A percentile compares a stretch with the other conserved stretches of the same genome.
Evolutionary conservation across 1,139 yeast genomes (phyloP).

Genomic region (Zygotorulaspora mrakii): DNA sequence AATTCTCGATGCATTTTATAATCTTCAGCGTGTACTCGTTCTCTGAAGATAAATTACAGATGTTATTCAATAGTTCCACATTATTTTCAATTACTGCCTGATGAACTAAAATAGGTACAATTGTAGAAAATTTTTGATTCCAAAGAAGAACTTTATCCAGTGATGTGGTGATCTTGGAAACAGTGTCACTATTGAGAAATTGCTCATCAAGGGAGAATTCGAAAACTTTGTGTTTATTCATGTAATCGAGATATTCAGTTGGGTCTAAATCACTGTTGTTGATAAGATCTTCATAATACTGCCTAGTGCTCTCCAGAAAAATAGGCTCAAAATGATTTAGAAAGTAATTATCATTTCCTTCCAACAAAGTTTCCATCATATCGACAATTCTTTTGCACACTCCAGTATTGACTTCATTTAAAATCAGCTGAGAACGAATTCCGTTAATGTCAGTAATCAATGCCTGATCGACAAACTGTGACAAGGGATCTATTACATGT

Average conservation of each 20-base stretch:
- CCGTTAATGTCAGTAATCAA: constrained; percentile 22
- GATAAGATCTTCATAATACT: constrained; percentile 50
- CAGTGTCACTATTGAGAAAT: constrained; percentile 27
- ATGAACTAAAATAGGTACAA: constrained; percentile 15
- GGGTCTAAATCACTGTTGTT: constrained; percentile 47
- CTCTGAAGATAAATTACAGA: constrained; percentile 23
- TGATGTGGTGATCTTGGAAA: constrained; percentile 20
- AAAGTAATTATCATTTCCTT: constrained; percentile 49
- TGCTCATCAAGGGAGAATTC: constrained; percentile 48
- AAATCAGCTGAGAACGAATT: constrained; percentile 27
- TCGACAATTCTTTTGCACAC: constrained; percentile 42
- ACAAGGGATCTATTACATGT: constrained; percentile 38
- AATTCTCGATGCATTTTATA: constrained; percentile 44
- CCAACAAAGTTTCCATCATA: constrained; percentile 64
- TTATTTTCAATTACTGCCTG: constrained; percentile 16
- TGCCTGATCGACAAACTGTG: constrained; percentile 15
- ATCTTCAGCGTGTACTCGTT: constrained; percentile 20
- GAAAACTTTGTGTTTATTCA: constrained; percentile 47
- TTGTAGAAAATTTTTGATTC: constrained; percentile 18
- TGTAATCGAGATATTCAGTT: constrained; percentile 47
- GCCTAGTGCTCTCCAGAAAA: constrained; percentile 52
- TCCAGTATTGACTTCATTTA: constrained; percentile 30
- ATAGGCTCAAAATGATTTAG: constrained; percentile 63
- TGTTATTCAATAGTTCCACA: constrained; percentile 16
- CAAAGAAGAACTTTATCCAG: constrained; percentile 28